Conservation (phyloP, 176 grass and related monocot genomes). For the Saccharum spontaneum region DNA sequence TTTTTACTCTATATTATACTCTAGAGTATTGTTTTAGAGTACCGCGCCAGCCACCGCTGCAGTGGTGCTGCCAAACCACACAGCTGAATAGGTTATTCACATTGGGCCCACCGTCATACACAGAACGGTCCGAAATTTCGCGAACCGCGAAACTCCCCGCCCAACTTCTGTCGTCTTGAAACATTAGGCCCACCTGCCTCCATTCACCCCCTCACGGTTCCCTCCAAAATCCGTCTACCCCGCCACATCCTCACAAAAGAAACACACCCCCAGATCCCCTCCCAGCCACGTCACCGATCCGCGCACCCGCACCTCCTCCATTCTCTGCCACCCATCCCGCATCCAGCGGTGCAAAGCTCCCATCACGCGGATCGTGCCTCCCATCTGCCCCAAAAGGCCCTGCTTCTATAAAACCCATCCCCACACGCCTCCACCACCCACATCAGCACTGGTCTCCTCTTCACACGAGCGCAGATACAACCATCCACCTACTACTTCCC, state of each 20-base stretch:
- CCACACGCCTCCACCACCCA: neutral
- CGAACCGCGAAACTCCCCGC: slow-evolving; percentile 4
- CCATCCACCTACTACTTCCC: too few relatives aligned
- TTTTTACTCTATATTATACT: too few relatives aligned
- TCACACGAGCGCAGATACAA: neutral
- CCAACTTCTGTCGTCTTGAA: neutral
- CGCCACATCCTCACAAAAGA: slow-evolving; percentile 50
- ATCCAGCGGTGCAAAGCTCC: neutral
- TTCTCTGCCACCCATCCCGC: neutral
- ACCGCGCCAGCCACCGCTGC: too few relatives aligned
- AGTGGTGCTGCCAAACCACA: too few relatives aligned
- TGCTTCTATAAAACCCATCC: slow-evolving; percentile 40
- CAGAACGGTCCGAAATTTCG: slow-evolving; percentile 13
- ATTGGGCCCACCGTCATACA: neutral
- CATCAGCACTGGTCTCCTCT: neutral
- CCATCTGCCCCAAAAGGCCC: neutral
- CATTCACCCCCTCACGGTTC: neutral
- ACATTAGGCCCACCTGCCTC: neutral
- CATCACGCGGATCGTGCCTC: slow-evolving; percentile 46
- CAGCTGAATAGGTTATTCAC: too few relatives aligned
- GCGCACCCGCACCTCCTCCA: neutral
- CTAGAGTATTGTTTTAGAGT: too few relatives aligned
- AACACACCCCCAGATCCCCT: slow-evolving; percentile 42
- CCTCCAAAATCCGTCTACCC: neutral
- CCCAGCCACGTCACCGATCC: slow-evolving; percentile 71